Evolutionary conservation across 2,329 filamentous ascomycete genomes (phyloP).

Genomic region (Thelonectria rubi): DNA sequence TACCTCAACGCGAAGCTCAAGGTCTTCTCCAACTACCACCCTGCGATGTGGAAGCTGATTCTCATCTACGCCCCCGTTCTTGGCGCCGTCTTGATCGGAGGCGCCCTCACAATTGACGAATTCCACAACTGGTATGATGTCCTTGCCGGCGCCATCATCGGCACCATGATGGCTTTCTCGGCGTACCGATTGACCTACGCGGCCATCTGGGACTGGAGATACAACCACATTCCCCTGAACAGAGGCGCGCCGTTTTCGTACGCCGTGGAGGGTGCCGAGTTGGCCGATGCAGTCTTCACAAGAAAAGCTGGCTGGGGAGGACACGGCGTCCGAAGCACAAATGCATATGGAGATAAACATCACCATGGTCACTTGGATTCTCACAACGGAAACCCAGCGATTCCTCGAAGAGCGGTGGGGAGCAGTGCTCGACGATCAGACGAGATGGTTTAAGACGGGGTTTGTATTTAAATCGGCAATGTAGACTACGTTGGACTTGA

Average conservation of each 20-base stretch:
- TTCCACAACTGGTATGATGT: slow-evolving; percentile 82
- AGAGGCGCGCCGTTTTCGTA: slow-evolving; percentile 65
- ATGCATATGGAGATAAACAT: slow-evolving; percentile 14
- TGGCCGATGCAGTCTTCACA: slow-evolving; percentile 66
- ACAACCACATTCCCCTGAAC: slow-evolving; percentile 70
- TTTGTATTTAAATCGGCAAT: neutral
- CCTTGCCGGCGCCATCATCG: slow-evolving; percentile 72
- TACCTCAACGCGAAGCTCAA: slow-evolving; percentile 85
- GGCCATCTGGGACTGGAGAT: slow-evolving; percentile 73
- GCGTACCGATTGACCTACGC: slow-evolving; percentile 75
- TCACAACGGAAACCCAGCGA: slow-evolving; percentile 15
- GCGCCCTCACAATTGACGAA: slow-evolving; percentile 75
- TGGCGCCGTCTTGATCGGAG: slow-evolving; percentile 72
- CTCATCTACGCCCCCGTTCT: slow-evolving; percentile 72
- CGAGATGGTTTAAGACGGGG: slow-evolving; percentile 27
- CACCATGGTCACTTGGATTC: neutral
- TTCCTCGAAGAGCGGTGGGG: slow-evolving; percentile 31
- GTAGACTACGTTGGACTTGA: too few species aligned
- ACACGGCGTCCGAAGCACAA: slow-evolving; percentile 22
- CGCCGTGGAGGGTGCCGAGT: slow-evolving; percentile 52
- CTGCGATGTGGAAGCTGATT: slow-evolving; percentile 77
- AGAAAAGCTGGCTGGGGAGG: slow-evolving; percentile 68
- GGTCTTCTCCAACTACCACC: slow-evolving; percentile 76
- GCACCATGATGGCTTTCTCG: slow-evolving; percentile 71
- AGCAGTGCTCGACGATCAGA: slow-evolving; percentile 17